Evolutionary conservation across 2,329 filamentous ascomycete species (phyloP).

Genomic region (Graphium sp.): DNA sequence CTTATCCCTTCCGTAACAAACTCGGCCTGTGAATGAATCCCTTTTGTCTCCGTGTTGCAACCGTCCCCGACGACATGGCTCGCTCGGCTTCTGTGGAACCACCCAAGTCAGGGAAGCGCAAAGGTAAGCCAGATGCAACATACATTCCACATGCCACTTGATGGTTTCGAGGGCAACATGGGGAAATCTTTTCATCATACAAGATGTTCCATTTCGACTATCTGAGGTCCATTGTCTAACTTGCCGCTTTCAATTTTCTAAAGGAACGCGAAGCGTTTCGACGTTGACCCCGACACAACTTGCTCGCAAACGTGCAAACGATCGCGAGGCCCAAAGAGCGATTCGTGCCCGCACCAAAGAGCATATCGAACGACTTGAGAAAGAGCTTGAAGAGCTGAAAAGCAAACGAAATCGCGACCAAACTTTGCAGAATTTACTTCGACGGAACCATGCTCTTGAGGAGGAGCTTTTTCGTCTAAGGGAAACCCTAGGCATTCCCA

Average conservation of each 20-base stretch:
- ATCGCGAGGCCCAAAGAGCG: conserved; percentile 75
- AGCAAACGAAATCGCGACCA: conserved; percentile 28
- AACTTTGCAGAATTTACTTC: conserved; percentile 32
- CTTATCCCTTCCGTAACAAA: too few relatives aligned
- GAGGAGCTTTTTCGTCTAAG: too few relatives aligned
- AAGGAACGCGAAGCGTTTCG: conserved; percentile 60
- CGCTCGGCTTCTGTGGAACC: conserved; percentile 25
- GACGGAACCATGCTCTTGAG: too few relatives aligned
- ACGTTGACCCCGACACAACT: conserved; percentile 79
- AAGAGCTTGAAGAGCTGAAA: conserved; percentile 55
- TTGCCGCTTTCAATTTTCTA: neutral
- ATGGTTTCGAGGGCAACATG: too few relatives aligned
- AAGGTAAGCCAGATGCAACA: too few relatives aligned
- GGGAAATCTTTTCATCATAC: too few relatives aligned
- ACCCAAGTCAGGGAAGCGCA: conserved; percentile 24
- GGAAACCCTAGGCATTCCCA: too few relatives aligned
- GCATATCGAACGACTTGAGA: conserved; percentile 66
- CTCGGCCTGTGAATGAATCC: too few relatives aligned
- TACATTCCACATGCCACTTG: too few relatives aligned
- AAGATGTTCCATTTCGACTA: too few relatives aligned
- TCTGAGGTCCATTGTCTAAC: too few relatives aligned
- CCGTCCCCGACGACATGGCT: conserved; percentile 15
- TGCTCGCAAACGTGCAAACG: conserved; percentile 79
- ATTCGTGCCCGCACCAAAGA: conserved; percentile 77
- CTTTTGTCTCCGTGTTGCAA: too few relatives aligned